phyloP scores from a whole-genome alignment of 2,329 filamentous ascomycete species.

The Talaromyces sp. region DNA sequence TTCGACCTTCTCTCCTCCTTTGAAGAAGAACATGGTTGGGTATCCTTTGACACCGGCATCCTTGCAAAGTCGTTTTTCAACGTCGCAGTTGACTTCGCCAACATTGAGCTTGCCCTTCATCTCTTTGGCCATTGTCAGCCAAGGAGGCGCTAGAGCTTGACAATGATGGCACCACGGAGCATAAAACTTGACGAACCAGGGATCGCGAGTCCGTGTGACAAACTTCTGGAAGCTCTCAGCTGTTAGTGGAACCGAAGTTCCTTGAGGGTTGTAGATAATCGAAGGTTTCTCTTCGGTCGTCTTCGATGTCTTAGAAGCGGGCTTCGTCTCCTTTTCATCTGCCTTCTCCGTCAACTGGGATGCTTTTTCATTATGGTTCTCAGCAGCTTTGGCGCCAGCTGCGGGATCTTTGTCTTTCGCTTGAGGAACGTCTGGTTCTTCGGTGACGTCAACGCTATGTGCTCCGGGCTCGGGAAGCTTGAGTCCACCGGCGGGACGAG shows the following conservation, averaged over 20 bases:
- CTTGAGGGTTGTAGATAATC: slow-evolving; percentile 69
- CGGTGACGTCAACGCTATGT: slow-evolving; percentile 46
- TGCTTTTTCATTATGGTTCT: slow-evolving; percentile 44
- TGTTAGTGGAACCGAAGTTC: slow-evolving; percentile 71
- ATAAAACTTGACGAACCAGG: slow-evolving; percentile 99
- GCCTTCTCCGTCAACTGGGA: slow-evolving; percentile 24
- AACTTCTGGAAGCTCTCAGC: slow-evolving; percentile 81
- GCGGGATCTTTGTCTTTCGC: slow-evolving; percentile 46
- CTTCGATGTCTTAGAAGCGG: slow-evolving; percentile 36
- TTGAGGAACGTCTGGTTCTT: slow-evolving; percentile 37
- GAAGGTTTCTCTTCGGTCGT: slow-evolving; percentile 50
- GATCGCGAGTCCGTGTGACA: slow-evolving; percentile 82
- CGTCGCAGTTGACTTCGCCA: slow-evolving; percentile 94
- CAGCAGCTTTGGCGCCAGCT: slow-evolving; percentile 39
- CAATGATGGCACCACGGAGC: slow-evolving; percentile 97
- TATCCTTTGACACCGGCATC: slow-evolving; percentile 77
- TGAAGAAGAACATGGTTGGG: slow-evolving; percentile 91
- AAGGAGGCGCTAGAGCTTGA: slow-evolving; percentile 85
- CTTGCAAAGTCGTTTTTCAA: slow-evolving; percentile 84
- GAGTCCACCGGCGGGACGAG: slow-evolving; percentile 65
- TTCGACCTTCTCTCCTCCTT: slow-evolving; percentile 84
- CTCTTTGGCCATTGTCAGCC: slow-evolving; percentile 84
- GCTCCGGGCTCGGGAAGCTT: slow-evolving; percentile 71
- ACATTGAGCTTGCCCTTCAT: slow-evolving; percentile 89
- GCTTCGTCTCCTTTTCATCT: neutral